A percentile compares a stretch with the other conserved stretches of the same genome.
Conservation (phyloP, 2,329 filamentous ascomycete species). For the Karstenula rhodostoma region DNA sequence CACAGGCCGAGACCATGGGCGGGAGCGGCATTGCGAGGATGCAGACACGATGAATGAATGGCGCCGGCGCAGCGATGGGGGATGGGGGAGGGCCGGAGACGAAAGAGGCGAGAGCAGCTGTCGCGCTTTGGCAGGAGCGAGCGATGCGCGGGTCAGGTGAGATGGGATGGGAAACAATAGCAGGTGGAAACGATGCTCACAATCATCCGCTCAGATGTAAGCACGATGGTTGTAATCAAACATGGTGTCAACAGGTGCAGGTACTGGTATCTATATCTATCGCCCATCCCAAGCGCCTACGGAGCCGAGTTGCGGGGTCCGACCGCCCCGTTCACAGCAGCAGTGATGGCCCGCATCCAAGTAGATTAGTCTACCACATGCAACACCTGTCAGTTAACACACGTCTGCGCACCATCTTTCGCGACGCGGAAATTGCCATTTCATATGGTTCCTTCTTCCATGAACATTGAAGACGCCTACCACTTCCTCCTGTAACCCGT, state of each 20-base stretch:
- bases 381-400: no score
- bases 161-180: not conserved
- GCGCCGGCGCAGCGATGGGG: not conserved
- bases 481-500: not conserved
- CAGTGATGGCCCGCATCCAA: no score
- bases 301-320: slow-evolving; percentile 6
- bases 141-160: not conserved
- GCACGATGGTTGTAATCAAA: not conserved
- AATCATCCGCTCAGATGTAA: not conserved
- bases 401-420: no score
- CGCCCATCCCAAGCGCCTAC: not conserved
- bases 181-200: not conserved
- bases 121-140: not conserved
- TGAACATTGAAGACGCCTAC: not conserved
- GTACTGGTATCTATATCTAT: no score
- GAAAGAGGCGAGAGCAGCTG: not conserved
- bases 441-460: not conserved
- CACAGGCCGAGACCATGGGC: slow-evolving; percentile 44
- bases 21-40: slow-evolving; percentile 38
- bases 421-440: not conserved
- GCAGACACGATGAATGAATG: no score
- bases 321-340: not conserved
- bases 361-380: no score
- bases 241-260: no score
- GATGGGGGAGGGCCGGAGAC: not conserved